A percentile compares a stretch with the other conserved stretches of the same genome.
These are phyloP conservation scores for Ophiostoma quercus DNA, from an alignment of 2,329 filamentous ascomycete genomes.

Conservation along the genomic window DNA sequence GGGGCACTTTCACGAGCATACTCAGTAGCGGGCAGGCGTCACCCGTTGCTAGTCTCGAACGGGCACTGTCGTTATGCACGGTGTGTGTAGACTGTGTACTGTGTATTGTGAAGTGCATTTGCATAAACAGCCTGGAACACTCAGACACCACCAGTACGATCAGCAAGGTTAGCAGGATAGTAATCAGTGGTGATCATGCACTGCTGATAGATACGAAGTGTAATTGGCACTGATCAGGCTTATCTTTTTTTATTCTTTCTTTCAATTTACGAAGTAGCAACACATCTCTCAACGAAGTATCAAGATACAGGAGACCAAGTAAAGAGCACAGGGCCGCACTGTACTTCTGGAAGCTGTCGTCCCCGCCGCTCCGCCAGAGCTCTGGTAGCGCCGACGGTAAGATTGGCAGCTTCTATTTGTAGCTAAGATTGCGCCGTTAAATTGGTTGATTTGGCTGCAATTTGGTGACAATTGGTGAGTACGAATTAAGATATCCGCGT, in stretches of 20 bases:
- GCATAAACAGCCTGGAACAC: background rate
- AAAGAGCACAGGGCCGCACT: background rate
- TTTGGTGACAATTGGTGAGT: background rate
- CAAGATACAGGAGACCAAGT: no score
- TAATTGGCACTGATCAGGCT: no score
- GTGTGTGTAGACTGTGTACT: background rate
- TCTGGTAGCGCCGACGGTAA: background rate
- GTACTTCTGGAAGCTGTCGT: background rate
- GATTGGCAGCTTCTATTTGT: background rate
- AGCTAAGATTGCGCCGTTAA: no score
- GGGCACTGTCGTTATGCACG: background rate
- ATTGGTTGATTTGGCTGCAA: background rate
- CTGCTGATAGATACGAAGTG: no score
- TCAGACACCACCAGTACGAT: no score
- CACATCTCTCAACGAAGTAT: no score
- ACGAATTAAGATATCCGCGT: background rate
- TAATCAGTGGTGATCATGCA: no score
- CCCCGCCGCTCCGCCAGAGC: background rate
- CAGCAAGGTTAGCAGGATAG: background rate
- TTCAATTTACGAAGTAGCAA: no score
- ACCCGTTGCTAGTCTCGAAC: slow-evolving; percentile 1
- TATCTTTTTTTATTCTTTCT: no score
- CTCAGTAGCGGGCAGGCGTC: background rate
- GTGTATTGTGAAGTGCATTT: no score
- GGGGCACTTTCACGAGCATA: background rate